Evolutionary conservation across 2,329 filamentous ascomycete genomes (phyloP), one percentile per base, ranked within the genome.

Genomic region (Aspergillus jensenii): DNA sequence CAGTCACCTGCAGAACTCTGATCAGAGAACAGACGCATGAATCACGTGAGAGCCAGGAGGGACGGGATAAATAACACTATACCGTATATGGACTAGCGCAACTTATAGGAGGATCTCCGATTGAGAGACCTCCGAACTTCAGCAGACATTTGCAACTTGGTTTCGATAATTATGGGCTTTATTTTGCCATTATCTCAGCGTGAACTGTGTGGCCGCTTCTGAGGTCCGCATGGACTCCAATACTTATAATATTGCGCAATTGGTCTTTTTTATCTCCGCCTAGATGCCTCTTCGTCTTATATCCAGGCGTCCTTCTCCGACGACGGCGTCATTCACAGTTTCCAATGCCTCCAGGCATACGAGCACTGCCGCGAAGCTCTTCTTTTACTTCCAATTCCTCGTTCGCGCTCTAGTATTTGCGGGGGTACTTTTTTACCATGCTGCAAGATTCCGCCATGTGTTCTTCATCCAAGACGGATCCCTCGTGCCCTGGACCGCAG

Each of bases 271-370:
- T 14, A 14, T 37, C 14, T 43, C 14, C 19, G 11, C 40, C 11
- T 44, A 59, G 51, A 90, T 91, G 88, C 81, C 90, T 63, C 84
- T 83, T 43, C 84, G 69, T 58, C 72, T 78, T 31, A 69, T 67
- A 44, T 60, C 72, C 44, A 69, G 71, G 53, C 74, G 74, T 61
- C 90, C 90, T 50, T 93, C 95, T 23, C 88, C 91, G 47, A 96
- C 92, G 3, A 96, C 95, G n/a, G 87, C 90, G 71, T 89, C 90
- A 65, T 98, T 93, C 81, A 96, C 90, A 31, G 90, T 97, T 56
- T 95, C 93, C 37, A 97, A 93, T 58, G 85, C 87, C 45, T 86
- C 90, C 12, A 69, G 74, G 12, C 76, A 75, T 37, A 73, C 72
- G 9, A 82, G 78, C 15, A 67, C 82, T 33, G 68, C 79, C 14